Evolutionary conservation across 768 basidiomycete genomes (phyloP).

Genomic region (Boletus reticulatus): DNA sequence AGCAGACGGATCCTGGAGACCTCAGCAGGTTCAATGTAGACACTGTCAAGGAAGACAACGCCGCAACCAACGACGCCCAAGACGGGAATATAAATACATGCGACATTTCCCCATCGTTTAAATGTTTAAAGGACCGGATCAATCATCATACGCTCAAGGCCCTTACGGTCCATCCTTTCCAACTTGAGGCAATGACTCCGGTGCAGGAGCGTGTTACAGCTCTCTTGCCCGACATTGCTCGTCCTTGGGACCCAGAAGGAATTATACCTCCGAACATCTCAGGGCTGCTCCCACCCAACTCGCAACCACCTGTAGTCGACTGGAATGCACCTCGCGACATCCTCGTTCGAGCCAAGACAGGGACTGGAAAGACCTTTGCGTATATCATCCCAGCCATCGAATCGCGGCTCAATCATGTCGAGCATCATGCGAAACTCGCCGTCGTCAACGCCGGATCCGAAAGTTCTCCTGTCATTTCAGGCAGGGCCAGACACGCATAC

Average conservation of each 20-base stretch:
- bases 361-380: slow-evolving; percentile 86
- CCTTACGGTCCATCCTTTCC: slow-evolving; percentile 62
- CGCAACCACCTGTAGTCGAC: slow-evolving; percentile 1
- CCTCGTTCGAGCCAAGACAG: slow-evolving; percentile 84
- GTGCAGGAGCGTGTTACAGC: slow-evolving; percentile 82
- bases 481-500: slow-evolving; percentile 35
- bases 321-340: slow-evolving; percentile 52
- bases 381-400: slow-evolving; percentile 89
- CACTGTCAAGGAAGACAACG: background rate
- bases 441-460: slow-evolving; percentile 41
- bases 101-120: slow-evolving; percentile 25
- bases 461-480: slow-evolving; percentile 29
- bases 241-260: slow-evolving; percentile 44
- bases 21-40: too few relatives aligned
- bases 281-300: background rate
- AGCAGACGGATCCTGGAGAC: background rate
- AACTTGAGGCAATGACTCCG: slow-evolving; percentile 67
- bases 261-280: background rate
- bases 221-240: slow-evolving; percentile 67
- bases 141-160: slow-evolving; percentile 50
- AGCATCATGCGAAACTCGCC: slow-evolving; percentile 40
- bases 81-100: background rate
- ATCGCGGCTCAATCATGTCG: slow-evolving; percentile 61
- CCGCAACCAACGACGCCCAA: background rate
- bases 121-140: slow-evolving; percentile 38